Base-by-base conservation (phyloP, 768 basidiomycete species). In the Lactifluus piperatus region DNA sequence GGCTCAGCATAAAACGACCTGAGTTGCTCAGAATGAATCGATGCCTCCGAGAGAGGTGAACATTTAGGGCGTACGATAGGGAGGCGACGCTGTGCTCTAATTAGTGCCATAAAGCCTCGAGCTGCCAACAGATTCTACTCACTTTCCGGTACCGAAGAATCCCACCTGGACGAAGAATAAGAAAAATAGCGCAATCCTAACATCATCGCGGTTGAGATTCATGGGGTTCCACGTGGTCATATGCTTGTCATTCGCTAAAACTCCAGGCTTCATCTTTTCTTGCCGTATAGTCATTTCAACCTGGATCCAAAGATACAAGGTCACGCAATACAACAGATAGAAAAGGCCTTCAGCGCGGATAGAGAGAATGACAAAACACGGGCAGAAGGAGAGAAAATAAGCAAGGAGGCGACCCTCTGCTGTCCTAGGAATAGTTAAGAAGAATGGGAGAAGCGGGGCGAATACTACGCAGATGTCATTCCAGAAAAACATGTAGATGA, bases 1-100 rank as follows among this genome's bases (percentile, higher is more conserved):
- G 91, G 91, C 41, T 85, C 90, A 20, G 93, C 77, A 70, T 94
- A 93, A 71, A 93, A 93, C 2, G 88, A 89, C 83, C 91, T 10
- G 87, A 88, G n/a, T 87, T 86, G 48, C 89, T 83, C 65, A 87
- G 56, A 52, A 14, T 58, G 27, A 64, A 26, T 16, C 52, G 5
- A 37, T 27, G n/a, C 18, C 18, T n/a, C n/a, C 49, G 37, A 50
- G 55, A 49, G 56, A 20, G 22, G 58, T 14, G 22, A 44, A 54
- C 20, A 16, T 1, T 14, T 16, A 20, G 56, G 7, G 41, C 56
- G 32, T 18, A 64, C 64, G 64, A 64, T 27, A 64, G 56, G 16
- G 64, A 64, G 20, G 64, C 64, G 13, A 57, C 46, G 66, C 71
- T 68, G 41, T 64, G 62, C 61, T 27, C 43, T 32, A 27, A 47